Percentiles rank a stretch among this genome's conserved stretches.
phyloP scores from a whole-genome alignment of 768 basidiomycete genomes.

The Cystofilobasidium ferigula region DNA sequence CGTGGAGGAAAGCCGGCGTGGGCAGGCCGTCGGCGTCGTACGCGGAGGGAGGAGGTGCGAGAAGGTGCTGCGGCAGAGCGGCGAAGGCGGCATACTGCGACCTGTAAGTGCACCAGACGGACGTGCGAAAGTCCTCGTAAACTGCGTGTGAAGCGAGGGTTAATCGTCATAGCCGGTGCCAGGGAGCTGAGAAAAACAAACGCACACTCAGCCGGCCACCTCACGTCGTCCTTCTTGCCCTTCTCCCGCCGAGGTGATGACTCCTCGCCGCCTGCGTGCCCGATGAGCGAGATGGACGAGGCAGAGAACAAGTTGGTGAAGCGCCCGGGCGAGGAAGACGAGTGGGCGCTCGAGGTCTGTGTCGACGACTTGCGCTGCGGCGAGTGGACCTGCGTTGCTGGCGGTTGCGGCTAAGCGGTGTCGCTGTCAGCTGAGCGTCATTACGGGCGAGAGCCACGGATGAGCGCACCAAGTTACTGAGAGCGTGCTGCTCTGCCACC shows the following conservation, averaged over 20 bases:
- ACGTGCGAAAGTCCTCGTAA: slow-evolving; percentile 76
- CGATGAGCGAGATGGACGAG: slow-evolving; percentile 30
- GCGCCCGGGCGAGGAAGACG: slow-evolving; percentile 30
- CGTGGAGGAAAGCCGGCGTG: slow-evolving; percentile 31
- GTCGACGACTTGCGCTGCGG: slow-evolving; percentile 21
- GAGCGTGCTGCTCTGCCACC: slow-evolving; percentile 7
- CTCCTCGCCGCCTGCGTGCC: slow-evolving; percentile 21
- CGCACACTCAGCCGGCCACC: slow-evolving; percentile 39
- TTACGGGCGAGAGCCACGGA: too few species aligned
- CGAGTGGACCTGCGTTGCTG: slow-evolving; percentile 26
- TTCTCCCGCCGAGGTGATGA: slow-evolving; percentile 27
- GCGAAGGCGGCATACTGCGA: slow-evolving; percentile 70
- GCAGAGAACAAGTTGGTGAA: slow-evolving; percentile 32
- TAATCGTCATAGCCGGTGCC: slow-evolving; percentile 50
- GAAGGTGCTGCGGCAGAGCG: slow-evolving; percentile 30
- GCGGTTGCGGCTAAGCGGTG: slow-evolving; percentile 26
- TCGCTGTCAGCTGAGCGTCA: too few species aligned
- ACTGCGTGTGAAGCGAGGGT: slow-evolving; percentile 44
- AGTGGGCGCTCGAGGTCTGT: slow-evolving; percentile 5
- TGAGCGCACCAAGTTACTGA: slow-evolving; percentile 19
- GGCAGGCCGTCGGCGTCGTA: slow-evolving; percentile 47
- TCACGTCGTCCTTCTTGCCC: slow-evolving; percentile 41
- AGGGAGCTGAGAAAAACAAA: not conserved
- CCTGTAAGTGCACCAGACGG: slow-evolving; percentile 87
- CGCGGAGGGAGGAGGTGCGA: slow-evolving; percentile 31